A percentile compares a stretch with the other conserved stretches of the same genome.
phyloP scores from a whole-genome alignment of 106 monocot genomes.

The Dactylorhiza incarnata region DNA sequence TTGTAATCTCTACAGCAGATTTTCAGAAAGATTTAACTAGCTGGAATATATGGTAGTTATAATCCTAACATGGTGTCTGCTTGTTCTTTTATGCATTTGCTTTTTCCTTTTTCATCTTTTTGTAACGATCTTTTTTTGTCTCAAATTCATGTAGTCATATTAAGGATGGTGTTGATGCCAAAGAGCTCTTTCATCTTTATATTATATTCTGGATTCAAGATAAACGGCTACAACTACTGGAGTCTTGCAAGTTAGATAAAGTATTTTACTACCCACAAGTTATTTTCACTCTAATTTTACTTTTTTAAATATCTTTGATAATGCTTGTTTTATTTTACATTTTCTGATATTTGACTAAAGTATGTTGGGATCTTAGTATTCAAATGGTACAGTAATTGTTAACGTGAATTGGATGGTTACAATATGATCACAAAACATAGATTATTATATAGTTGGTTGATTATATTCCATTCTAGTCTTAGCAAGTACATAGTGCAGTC shows the following conservation, averaged over 20 bases:
- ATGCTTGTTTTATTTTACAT: neutral
- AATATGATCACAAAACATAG: neutral
- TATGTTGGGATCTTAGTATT: neutral
- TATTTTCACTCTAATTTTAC: neutral
- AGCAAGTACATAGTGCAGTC: too few relatives aligned
- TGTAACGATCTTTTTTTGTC: neutral
- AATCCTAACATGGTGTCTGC: neutral
- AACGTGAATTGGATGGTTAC: neutral
- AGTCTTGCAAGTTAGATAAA: conserved; percentile 93
- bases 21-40: conserved; percentile 85
- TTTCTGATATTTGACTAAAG: neutral
- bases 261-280: conserved; percentile 22
- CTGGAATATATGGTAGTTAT: conserved; percentile 80
- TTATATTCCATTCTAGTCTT: neutral
- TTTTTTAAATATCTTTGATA: neutral
- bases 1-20: conserved; percentile 87
- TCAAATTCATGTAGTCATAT: conserved; percentile 43
- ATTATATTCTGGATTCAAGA: conserved; percentile 95
- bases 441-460: neutral
- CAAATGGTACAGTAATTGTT: neutral
- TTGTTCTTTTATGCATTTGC: neutral
- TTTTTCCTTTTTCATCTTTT: neutral
- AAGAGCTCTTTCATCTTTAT: conserved; percentile 92
- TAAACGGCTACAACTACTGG: conserved; percentile 70
- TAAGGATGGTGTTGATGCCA: conserved; percentile 94